Evolutionary conservation across 2,329 filamentous ascomycete genomes (phyloP).

Genomic region (Ilyonectria sp.): DNA sequence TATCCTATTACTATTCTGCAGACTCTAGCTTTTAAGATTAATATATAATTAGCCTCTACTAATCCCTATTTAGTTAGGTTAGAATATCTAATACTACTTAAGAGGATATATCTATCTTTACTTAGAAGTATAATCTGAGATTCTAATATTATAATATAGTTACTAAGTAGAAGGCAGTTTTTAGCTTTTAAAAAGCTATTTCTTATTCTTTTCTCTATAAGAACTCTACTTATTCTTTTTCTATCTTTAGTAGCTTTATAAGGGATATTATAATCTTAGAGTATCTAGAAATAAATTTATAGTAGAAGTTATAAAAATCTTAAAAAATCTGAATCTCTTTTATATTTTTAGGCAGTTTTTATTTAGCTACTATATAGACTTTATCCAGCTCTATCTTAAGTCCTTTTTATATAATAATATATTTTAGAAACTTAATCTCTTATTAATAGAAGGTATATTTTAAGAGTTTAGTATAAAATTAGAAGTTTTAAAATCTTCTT

Average conservation of each 20-base stretch:
- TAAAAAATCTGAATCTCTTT: background rate
- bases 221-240: background rate
- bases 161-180: background rate
- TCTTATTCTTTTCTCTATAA: background rate
- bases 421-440: background rate
- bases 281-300: background rate
- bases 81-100: background rate
- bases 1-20: background rate
- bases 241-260: background rate
- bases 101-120: background rate
- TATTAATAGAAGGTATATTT: background rate
- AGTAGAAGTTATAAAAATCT: background rate
- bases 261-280: background rate
- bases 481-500: background rate
- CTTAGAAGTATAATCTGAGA: rapidly evolving
- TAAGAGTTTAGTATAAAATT: background rate
- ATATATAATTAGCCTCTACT: background rate
- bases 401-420: background rate
- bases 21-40: background rate
- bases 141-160: background rate
- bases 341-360: background rate
- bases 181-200: background rate
- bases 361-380: background rate
- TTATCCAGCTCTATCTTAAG: background rate
- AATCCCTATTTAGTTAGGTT: background rate